These are phyloP conservation scores for Beauveria sp. DNA, from an alignment of 2,329 filamentous ascomycete genomes.

Conservation along the genomic window DNA sequence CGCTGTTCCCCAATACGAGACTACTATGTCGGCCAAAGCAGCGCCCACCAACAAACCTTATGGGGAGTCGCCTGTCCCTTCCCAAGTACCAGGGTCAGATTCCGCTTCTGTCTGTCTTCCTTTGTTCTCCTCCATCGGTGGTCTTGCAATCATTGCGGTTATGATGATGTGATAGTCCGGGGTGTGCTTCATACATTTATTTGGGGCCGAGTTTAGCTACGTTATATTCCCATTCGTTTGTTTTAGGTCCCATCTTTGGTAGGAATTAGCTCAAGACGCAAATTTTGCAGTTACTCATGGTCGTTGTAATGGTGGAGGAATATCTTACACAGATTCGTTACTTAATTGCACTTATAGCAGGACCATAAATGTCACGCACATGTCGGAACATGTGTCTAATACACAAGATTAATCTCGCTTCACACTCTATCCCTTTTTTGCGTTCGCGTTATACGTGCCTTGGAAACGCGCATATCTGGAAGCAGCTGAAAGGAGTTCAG, in stretches of 20 bases:
- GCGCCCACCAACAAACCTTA: conserved; percentile 15
- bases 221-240: conserved; percentile 12
- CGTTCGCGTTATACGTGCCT: background rate
- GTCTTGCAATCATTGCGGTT: conserved; percentile 21
- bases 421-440: background rate
- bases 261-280: conserved; percentile 12
- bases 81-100: conserved; percentile 21
- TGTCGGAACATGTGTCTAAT: conserved; percentile 2
- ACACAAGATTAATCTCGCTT: background rate
- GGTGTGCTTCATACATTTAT: conserved; percentile 3
- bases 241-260: conserved; percentile 14
- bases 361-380: background rate
- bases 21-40: conserved; percentile 18
- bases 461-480: too few species aligned
- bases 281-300: conserved; percentile 7
- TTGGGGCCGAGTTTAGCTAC: conserved; percentile 13
- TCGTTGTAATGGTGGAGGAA: conserved; percentile 5
- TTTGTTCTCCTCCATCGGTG: conserved; percentile 17
- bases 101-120: conserved; percentile 18
- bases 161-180: conserved; percentile 18
- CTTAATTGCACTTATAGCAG: conserved; percentile 10
- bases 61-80: conserved; percentile 19
- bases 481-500: background rate
- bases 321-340: conserved; percentile 9
- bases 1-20: conserved; percentile 16